Percentiles rank a stretch among this genome's conserved stretches.
phyloP scores from a whole-genome alignment of 2,329 filamentous ascomycete genomes.

The Emergomyces orientalis region DNA sequence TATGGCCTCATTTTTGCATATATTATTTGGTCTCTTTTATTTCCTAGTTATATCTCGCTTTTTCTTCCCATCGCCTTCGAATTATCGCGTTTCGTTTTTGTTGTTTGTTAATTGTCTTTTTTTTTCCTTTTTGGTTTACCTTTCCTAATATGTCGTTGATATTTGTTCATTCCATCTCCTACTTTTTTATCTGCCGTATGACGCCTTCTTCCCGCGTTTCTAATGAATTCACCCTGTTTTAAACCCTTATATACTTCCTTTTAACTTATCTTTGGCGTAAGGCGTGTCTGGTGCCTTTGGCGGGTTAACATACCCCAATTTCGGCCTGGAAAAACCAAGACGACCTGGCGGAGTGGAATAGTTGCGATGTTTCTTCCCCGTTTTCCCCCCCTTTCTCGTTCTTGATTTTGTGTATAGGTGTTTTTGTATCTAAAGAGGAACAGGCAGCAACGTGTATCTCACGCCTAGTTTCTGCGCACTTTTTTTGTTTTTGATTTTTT shows the following conservation, averaged over 20 bases:
- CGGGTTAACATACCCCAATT: slow-evolving; percentile 8
- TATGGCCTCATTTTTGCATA: slow-evolving; percentile 14
- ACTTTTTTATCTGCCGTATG: background rate
- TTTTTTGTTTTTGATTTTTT: background rate
- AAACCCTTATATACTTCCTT: background rate
- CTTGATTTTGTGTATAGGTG: slow-evolving; percentile 6
- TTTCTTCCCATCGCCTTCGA: background rate
- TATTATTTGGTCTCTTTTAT: slow-evolving; percentile 20
- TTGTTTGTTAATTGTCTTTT: background rate
- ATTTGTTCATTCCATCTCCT: background rate
- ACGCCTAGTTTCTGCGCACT: background rate
- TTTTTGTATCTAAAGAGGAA: background rate
- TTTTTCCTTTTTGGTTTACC: background rate
- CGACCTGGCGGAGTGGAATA: slow-evolving; percentile 10
- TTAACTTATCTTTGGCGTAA: slow-evolving; percentile 1
- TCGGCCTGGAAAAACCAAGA: slow-evolving; percentile 11
- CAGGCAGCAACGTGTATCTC: background rate
- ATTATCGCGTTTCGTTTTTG: background rate
- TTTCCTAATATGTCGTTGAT: slow-evolving; percentile 4
- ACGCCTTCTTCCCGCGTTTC: background rate
- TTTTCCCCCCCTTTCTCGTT: background rate
- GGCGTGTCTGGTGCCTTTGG: slow-evolving; percentile 8
- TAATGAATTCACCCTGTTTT: background rate
- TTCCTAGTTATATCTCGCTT: slow-evolving; percentile 10
- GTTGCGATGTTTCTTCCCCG: background rate